Evolutionary conservation across 306 rosid genomes (phyloP), one percentile per base, ranked within the genome.

Genomic region (Trifolium fragiferum): DNA sequence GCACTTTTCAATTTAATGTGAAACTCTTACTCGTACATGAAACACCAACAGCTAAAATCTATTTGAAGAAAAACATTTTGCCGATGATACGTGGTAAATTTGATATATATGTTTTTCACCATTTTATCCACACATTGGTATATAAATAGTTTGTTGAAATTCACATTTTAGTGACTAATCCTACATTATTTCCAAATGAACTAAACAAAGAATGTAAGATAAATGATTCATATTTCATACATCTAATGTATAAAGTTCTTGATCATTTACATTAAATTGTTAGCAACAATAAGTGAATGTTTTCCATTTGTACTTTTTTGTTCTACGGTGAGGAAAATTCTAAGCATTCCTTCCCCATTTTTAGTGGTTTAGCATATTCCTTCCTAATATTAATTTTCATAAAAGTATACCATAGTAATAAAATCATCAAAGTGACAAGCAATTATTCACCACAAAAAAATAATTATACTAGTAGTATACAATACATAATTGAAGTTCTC

Each of bases 401-500:
- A 59, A 51, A 69, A 61, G 44, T 59, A 23, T 12, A 14, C 16
- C 10, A 12, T 57, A 30, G 62, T 5, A 69, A 61, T 11, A 70
- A 37, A 66, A 79, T 57, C 18, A 55, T 20, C 74, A 67, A 67
- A n/a, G 51, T 23, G 27, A 74, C 15, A 79, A n/a, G 33, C 53
- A 66, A 80, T 15, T 33, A 60, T 30, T 68, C 54, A 80, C 77
- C 84, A 75, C 76, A 80, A 80, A 61, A 32, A 49, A 8, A 10
- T 15, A 79, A 70, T 16, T n/a, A 3, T 3, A 35, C 12, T 54
- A 10, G 50, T 46, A 12, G n/a, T 18, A 6, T 2, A 19, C 1
- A 35, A 6, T 2, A 19, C 1, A 35, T 18, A 40, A 40, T 43
- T 27, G 27, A 55, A 47, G 81, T 73, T 75, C 79, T 53, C 79